Evolutionary conservation across 129 eudicot species (phyloP).

Genomic region (Sambucus nigra): DNA sequence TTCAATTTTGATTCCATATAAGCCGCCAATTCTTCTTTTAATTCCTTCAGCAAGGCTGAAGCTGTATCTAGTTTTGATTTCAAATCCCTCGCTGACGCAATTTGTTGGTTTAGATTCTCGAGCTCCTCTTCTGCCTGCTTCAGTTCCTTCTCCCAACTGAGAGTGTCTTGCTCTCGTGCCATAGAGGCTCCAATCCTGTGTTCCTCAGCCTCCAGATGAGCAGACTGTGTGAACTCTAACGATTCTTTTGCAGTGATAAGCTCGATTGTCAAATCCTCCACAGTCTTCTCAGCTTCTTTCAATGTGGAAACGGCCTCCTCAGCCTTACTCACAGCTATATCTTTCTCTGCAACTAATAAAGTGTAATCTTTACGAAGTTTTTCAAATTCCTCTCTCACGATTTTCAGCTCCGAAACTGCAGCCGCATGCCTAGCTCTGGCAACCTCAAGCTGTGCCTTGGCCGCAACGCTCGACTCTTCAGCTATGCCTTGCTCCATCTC

Average conservation of each 20-base stretch:
- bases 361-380: slow-evolving; percentile 43
- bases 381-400: slow-evolving; percentile 52
- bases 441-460: slow-evolving; percentile 90
- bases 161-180: slow-evolving; percentile 68
- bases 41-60: slow-evolving; percentile 41
- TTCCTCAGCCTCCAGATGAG: slow-evolving; percentile 93
- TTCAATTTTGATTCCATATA: slow-evolving; percentile 64
- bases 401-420: slow-evolving; percentile 55
- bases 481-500: slow-evolving; percentile 94
- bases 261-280: slow-evolving; percentile 78
- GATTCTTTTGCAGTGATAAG: slow-evolving; percentile 69
- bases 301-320: slow-evolving; percentile 48
- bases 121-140: slow-evolving; percentile 71
- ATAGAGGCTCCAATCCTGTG: slow-evolving; percentile 69
- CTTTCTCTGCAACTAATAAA: slow-evolving; percentile 49
- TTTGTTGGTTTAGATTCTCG: slow-evolving; percentile 37
- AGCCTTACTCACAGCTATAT: slow-evolving; percentile 51
- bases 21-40: slow-evolving; percentile 68
- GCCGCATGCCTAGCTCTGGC: slow-evolving; percentile 64
- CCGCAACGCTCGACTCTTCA: slow-evolving; percentile 76
- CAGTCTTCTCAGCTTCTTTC: slow-evolving; percentile 73
- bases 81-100: slow-evolving; percentile 38
- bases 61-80: slow-evolving; percentile 59
- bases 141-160: slow-evolving; percentile 69
- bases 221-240: slow-evolving; percentile 80